Conservation (phyloP, 2,329 filamentous ascomycete species). For the Microthyrium microscopicum region DNA sequence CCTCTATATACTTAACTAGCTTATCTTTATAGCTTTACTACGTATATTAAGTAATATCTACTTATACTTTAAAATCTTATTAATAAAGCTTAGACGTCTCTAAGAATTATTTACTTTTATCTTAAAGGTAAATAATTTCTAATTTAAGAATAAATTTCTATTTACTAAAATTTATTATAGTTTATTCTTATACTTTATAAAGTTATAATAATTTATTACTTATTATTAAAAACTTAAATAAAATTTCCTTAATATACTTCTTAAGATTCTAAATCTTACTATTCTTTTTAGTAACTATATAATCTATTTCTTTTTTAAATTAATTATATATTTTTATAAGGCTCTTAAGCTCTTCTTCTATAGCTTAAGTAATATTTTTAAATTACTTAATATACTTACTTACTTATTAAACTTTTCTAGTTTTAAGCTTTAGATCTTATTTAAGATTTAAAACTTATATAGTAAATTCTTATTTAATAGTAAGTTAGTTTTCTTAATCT, state of each 20-base stretch:
- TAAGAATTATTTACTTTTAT: slow-evolving; percentile 63
- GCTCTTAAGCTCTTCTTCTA: slow-evolving; percentile 73
- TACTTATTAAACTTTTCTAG: slow-evolving; percentile 62
- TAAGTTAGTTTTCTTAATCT: slow-evolving; percentile 34
- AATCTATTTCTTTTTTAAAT: slow-evolving; percentile 74
- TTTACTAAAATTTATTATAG: slow-evolving; percentile 53
- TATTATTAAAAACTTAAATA: slow-evolving; percentile 60
- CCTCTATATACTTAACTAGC: slow-evolving; percentile 85
- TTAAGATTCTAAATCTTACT: slow-evolving; percentile 63
- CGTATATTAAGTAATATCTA: slow-evolving; percentile 79
- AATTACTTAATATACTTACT: slow-evolving; percentile 75
- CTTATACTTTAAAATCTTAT: slow-evolving; percentile 82
- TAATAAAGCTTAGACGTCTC: slow-evolving; percentile 73
- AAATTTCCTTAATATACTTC: slow-evolving; percentile 69
- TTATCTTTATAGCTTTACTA: slow-evolving; percentile 94
- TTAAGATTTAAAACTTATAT: slow-evolving; percentile 75
- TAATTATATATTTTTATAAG: slow-evolving; percentile 68
- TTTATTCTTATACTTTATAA: slow-evolving; percentile 65
- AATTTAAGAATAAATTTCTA: slow-evolving; percentile 65
- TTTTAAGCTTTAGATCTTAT: slow-evolving; percentile 68
- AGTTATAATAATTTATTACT: slow-evolving; percentile 70
- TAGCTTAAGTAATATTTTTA: slow-evolving; percentile 68
- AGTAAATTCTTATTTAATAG: slow-evolving; percentile 60
- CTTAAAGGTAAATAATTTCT: slow-evolving; percentile 66
- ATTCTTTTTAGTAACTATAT: slow-evolving; percentile 59